These are phyloP conservation scores for Saccharomycopsis phalli DNA, from an alignment of 1,139 yeast genomes.

Conservation along the genomic window DNA sequence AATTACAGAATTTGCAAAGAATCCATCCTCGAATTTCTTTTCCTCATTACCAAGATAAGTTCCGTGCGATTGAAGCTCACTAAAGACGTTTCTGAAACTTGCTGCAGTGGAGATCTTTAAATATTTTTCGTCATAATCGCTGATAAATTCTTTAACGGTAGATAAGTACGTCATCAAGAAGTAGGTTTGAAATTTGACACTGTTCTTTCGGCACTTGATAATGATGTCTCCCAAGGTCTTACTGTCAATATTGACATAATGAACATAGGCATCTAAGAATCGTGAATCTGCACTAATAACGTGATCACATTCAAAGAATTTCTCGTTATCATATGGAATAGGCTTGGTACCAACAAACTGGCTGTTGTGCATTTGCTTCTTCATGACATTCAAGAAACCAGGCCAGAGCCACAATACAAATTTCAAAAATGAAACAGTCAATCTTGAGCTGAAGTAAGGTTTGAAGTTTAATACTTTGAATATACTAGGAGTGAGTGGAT, in stretches of 20 bases:
- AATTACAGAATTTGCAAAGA: background rate
- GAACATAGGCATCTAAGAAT: background rate
- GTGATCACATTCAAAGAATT: background rate
- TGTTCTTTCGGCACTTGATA: background rate
- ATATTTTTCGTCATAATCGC: background rate
- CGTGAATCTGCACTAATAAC: background rate
- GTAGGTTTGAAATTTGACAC: constrained; percentile 1
- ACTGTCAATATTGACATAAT: background rate
- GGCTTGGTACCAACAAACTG: constrained; percentile 1
- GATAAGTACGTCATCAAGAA: constrained; percentile 2
- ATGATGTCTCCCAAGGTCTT: background rate
- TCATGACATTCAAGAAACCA: background rate
- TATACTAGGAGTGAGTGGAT: background rate
- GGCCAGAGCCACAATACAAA: background rate
- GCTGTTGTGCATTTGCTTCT: constrained; percentile 1
- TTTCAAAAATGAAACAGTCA: background rate
- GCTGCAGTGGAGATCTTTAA: constrained; percentile 3
- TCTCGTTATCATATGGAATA: background rate
- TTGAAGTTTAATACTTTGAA: background rate
- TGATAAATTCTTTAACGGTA: background rate
- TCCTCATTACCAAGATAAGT: background rate
- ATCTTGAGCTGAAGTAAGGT: background rate
- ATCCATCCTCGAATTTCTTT: constrained; percentile 1
- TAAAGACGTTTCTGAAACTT: constrained; percentile 1
- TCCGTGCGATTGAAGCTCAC: background rate